Conservation (phyloP, 192 early-diverging fungal species). For the Backusella westeae region DNA sequence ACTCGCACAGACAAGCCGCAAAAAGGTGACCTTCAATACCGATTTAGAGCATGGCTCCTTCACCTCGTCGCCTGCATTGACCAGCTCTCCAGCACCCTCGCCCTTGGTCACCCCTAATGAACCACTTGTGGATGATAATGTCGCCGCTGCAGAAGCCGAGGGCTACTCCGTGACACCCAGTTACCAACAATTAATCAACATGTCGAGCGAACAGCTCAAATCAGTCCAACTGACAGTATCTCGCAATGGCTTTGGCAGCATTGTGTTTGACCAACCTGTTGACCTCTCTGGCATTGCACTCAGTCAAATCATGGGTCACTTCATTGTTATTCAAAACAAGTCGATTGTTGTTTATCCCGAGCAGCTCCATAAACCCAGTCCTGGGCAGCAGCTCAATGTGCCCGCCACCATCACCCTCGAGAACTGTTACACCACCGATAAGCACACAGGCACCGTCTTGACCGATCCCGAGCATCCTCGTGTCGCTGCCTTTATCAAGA, state of each 20-base stretch:
- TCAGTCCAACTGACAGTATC: conserved; percentile 76
- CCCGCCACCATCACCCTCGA: conserved; percentile 76
- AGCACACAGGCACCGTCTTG: conserved; percentile 65
- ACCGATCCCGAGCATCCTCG: conserved; percentile 65
- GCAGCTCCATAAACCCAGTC: conserved; percentile 71
- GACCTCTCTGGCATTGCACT: conserved; percentile 69
- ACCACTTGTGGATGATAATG: background rate
- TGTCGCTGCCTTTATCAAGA: conserved; percentile 64
- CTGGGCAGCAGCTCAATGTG: conserved; percentile 87
- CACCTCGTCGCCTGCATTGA: background rate
- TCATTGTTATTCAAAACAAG: conserved; percentile 74
- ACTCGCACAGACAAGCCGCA: background rate
- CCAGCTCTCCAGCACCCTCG: background rate
- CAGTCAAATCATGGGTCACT: conserved; percentile 68
- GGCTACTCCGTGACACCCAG: conserved; percentile 80
- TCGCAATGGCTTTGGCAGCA: conserved; percentile 64
- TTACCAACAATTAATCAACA: conserved; percentile 62
- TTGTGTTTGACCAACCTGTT: conserved; percentile 78
- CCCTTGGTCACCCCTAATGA: background rate
- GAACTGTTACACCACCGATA: conserved; percentile 85
- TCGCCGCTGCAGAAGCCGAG: background rate
- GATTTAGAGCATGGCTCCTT: background rate
- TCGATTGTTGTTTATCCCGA: conserved; percentile 82
- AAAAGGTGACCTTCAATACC: background rate
- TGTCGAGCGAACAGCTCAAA: conserved; percentile 68